Evolutionary conservation across 768 basidiomycete genomes (phyloP).

Genomic region (Pleurotus platypus): DNA sequence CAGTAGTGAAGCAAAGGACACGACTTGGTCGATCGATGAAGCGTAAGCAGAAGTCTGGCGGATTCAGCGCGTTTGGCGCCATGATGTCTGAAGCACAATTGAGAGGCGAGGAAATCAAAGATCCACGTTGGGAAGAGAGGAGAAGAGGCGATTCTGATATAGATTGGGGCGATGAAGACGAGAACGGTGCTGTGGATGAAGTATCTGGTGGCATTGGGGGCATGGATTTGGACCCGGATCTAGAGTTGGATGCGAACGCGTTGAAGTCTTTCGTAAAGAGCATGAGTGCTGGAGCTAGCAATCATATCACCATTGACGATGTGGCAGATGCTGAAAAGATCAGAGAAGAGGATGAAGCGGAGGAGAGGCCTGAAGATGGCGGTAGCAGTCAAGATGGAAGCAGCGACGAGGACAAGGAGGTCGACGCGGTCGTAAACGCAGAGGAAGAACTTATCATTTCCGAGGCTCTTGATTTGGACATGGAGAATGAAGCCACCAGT

Average conservation of each 20-base stretch:
- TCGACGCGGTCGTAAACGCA: slow-evolving; percentile 34
- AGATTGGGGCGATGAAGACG: slow-evolving; percentile 56
- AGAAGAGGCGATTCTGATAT: slow-evolving; percentile 65
- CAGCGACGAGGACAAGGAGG: slow-evolving; percentile 28
- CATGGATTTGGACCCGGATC: slow-evolving; percentile 66
- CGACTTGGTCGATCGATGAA: slow-evolving; percentile 18
- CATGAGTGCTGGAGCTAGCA: slow-evolving; percentile 38
- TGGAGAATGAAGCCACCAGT: slow-evolving; percentile 14
- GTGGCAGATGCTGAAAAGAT: slow-evolving; percentile 52
- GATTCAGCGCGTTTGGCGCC: slow-evolving; percentile 52
- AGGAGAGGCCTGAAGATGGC: slow-evolving; percentile 14
- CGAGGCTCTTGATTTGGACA: slow-evolving; percentile 28
- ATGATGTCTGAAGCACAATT: slow-evolving; percentile 51
- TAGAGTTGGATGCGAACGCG: slow-evolving; percentile 40
- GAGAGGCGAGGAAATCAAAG: slow-evolving; percentile 31
- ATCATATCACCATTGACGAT: slow-evolving; percentile 63
- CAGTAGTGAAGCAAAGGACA: slow-evolving; percentile 17
- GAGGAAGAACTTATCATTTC: slow-evolving; percentile 46
- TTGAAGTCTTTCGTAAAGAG: slow-evolving; percentile 54
- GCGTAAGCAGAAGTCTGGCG: slow-evolving; percentile 19
- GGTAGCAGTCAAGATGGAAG: slow-evolving; percentile 16
- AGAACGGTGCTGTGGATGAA: slow-evolving; percentile 20
- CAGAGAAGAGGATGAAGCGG: slow-evolving; percentile 44
- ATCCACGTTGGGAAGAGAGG: slow-evolving; percentile 44
- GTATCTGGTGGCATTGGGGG: slow-evolving; percentile 32